phyloP scores from a whole-genome alignment of 345 rosid genomes.

The Xanthoceras sorbifolium region DNA sequence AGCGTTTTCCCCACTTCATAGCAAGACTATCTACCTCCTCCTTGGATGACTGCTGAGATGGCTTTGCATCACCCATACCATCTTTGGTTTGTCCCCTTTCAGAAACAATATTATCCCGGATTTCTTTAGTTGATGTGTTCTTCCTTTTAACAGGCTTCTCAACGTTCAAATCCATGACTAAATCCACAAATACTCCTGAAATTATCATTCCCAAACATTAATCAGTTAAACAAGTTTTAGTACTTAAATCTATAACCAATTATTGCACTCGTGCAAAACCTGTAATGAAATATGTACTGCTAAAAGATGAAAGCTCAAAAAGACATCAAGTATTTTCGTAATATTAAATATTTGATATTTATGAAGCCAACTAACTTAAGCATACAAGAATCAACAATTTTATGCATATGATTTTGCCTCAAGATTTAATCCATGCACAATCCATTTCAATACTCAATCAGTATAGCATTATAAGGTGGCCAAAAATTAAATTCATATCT shows the following conservation, averaged over 20 bases:
- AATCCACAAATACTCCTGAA: not conserved
- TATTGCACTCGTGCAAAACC: not conserved
- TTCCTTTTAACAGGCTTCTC: too few species aligned
- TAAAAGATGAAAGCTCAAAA: not conserved
- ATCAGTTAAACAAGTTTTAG: not conserved
- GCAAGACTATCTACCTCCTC: not conserved
- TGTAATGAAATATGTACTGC: not conserved
- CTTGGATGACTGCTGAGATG: too few species aligned
- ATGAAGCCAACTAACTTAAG: not conserved
- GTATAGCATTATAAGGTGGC: not conserved
- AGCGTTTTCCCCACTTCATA: not conserved
- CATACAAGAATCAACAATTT: too few species aligned
- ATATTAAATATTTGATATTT: too few species aligned
- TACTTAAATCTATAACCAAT: not conserved
- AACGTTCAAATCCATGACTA: too few species aligned
- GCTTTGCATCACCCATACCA: too few species aligned
- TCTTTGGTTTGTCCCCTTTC: not conserved
- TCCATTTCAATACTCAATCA: too few species aligned
- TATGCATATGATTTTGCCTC: not conserved
- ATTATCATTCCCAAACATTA: not conserved
- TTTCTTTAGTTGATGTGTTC: too few species aligned
- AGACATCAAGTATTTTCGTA: not conserved
- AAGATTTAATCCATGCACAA: not conserved
- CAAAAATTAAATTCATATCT: not conserved
- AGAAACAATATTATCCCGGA: too few species aligned